Base-by-base conservation (phyloP, 2,329 filamentous ascomycete species). In the Pyrenophora seminiperda region DNA sequence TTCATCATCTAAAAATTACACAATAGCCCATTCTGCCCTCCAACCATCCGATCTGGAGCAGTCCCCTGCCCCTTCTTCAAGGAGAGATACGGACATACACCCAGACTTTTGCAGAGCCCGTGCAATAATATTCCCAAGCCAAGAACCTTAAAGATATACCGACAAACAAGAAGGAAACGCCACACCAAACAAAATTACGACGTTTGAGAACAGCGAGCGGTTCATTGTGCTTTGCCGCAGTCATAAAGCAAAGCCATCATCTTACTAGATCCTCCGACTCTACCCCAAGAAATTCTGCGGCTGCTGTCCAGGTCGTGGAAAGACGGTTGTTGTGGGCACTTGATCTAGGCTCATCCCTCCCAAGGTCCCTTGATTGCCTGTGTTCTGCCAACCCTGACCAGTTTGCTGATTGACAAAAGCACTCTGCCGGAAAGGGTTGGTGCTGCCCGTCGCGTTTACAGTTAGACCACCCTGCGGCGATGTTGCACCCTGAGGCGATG, bases 341-440 rank as follows among this genome's bases (percentile, higher is more conserved):
- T 89, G 84, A 67, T 97, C 90, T 45, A 94, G 69, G 6, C 86
- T 88, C 59, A 79, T 72, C 2, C 83, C 83, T 3, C 91, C 91
- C 57, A 96, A 89, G 3, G 94, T 93, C 7, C 88, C 83, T 66
- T 90, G 84, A 59, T 87, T 85, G 3, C 71, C 72, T 53, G 84
- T 83, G 56, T 87, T 82, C 71, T 97, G 92, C 91, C 94, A 97
- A 1, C 90, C 90, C 72, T 90, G 81, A 1, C 93, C 92, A 0
- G 91, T 96, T 56, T 86, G 81, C 66, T 96, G 91, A 67, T 96
- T 94, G 43, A 96, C 87, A 71, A 97, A 96, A 3, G 87, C 85
- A 37, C 89, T 90, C 68, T 97, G 91, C 13, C 94, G 84, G 81
- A 97, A 97, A 0, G 94, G 94, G 66, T 99, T 99, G 2, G 92